These are phyloP conservation scores for Elasticomyces elasticus DNA, from an alignment of 495 filamentous ascomycete genomes.

Conservation along the genomic window DNA sequence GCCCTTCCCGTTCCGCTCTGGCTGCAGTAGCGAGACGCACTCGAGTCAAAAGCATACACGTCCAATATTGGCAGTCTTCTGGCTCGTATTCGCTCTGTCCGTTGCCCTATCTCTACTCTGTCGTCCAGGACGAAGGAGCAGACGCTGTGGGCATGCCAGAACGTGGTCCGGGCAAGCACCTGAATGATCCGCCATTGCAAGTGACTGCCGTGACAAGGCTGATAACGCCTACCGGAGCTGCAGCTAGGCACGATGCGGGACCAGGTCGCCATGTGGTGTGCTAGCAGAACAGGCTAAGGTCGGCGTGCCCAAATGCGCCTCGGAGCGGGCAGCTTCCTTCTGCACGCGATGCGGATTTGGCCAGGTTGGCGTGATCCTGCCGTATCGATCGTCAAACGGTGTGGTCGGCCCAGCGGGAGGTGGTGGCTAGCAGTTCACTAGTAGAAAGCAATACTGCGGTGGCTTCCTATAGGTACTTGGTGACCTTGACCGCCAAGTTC, in stretches of 20 bases:
- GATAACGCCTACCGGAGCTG: not conserved
- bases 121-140: too few species aligned
- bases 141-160: not conserved
- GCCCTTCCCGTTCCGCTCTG: not conserved
- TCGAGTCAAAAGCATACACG: not conserved
- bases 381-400: not conserved
- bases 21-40: not conserved
- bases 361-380: not conserved
- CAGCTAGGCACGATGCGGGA: not conserved
- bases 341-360: not conserved
- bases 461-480: slow-evolving; percentile 3
- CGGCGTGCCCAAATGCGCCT: not conserved
- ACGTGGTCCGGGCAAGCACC: not conserved
- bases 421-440: too few species aligned
- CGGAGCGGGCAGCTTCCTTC: not conserved
- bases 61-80: not conserved
- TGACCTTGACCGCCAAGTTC: not conserved
- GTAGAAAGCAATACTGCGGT: not conserved
- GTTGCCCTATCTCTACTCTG: too few species aligned
- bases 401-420: too few species aligned
- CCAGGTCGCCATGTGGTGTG: not conserved
- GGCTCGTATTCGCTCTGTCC: too few species aligned
- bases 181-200: not conserved
- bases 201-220: not conserved
- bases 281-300: not conserved